Conservation (phyloP, 2,329 filamentous ascomycete species). For the Biscogniauxia sp. region DNA sequence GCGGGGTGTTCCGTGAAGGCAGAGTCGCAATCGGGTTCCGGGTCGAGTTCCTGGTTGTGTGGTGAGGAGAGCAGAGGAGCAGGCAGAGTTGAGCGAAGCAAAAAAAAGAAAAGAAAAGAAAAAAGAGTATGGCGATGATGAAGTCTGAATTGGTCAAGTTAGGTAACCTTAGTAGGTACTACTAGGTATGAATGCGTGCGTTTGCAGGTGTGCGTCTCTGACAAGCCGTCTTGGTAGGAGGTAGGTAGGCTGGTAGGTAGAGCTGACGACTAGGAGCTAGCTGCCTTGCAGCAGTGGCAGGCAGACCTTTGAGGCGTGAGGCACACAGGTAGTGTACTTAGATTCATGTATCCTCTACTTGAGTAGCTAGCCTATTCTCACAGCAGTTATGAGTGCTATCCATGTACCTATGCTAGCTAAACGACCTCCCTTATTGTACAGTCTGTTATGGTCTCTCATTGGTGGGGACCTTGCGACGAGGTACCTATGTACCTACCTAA, state of each 20-base stretch:
- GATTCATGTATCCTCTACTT: slow-evolving; percentile 1
- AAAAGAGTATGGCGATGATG: neutral
- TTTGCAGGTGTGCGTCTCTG: slow-evolving; percentile 6
- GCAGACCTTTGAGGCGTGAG: neutral
- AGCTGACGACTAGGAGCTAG: slow-evolving; percentile 30
- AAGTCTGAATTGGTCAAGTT: neutral
- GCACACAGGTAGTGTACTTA: neutral
- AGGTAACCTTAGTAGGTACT: too few species aligned
- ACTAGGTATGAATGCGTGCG: neutral
- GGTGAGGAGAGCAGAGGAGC: neutral
- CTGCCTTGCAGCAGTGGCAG: slow-evolving; percentile 21
- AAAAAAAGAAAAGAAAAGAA: too few species aligned
- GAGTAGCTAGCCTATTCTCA: neutral
- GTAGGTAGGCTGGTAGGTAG: neutral
- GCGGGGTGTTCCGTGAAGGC: slow-evolving; percentile 7
- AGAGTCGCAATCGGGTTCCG: neutral
- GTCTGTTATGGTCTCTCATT: neutral
- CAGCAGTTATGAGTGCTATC: neutral
- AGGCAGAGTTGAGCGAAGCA: neutral
- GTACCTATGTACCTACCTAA: too few species aligned
- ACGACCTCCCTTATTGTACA: neutral
- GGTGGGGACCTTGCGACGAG: neutral
- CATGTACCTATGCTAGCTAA: neutral
- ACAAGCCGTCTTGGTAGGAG: too few species aligned
- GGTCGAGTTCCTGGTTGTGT: neutral